Conservation (phyloP, 768 basidiomycete species). For the Strobilomyces dryophilus region DNA sequence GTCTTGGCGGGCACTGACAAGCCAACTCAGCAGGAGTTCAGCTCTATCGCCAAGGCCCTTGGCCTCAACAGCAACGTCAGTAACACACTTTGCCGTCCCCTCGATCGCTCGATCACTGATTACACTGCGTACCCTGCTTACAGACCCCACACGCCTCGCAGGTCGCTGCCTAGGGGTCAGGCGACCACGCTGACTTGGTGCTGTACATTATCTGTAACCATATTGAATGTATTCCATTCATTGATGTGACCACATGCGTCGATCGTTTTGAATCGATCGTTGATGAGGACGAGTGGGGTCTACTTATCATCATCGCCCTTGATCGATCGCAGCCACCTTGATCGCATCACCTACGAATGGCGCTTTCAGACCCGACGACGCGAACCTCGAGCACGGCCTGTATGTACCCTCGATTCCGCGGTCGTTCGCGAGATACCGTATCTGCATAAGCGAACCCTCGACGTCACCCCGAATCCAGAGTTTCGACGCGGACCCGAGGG, state of each 20-base stretch:
- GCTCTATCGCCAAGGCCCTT: conserved; percentile 41
- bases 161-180: not conserved
- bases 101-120: not conserved
- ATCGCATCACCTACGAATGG: not conserved
- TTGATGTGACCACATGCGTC: not conserved
- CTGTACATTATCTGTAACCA: conserved; percentile 12
- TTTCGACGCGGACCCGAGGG: conserved; percentile 5
- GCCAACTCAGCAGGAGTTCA: conserved; percentile 49
- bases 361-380: not conserved
- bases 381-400: not conserved
- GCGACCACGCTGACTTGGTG: not conserved
- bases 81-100: not conserved
- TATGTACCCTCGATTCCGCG: not conserved
- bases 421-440: not conserved
- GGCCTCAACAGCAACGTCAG: conserved; percentile 36
- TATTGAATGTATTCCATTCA: conserved; percentile 1
- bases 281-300: too few species aligned
- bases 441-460: not conserved
- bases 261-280: not conserved
- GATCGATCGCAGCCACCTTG: not conserved
- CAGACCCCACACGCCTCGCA: not conserved
- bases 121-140: not conserved
- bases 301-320: not conserved
- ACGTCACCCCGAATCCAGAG: conserved; percentile 7
- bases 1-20: conserved; percentile 44